Percentiles rank a stretch among this genome's conserved stretches.
phyloP scores from a whole-genome alignment of 2,329 filamentous ascomycete genomes.

The Thielaviopsis populi region DNA sequence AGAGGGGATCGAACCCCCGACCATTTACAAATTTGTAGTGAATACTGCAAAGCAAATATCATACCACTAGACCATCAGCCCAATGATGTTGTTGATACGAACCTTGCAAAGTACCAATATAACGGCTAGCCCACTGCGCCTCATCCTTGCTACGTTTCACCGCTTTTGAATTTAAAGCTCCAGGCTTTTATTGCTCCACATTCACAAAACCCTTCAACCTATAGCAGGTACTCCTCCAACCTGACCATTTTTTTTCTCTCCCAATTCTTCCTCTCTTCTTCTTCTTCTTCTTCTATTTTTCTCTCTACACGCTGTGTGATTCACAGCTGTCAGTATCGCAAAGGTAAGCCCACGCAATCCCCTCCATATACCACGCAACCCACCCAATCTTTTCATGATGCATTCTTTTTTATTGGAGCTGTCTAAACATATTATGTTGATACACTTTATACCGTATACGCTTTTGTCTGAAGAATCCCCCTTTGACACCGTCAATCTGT shows the following conservation, averaged over 20 bases:
- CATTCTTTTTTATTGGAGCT: constrained; percentile 55
- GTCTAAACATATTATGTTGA: constrained; percentile 52
- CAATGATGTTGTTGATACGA: neutral
- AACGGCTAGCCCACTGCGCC: rapidly evolving
- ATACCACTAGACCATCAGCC: constrained; percentile 18
- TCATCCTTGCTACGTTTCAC: neutral
- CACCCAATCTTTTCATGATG: constrained; percentile 29
- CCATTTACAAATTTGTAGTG: constrained; percentile 17
- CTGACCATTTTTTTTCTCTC: neutral
- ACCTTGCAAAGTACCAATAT: neutral
- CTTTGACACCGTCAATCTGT: neutral
- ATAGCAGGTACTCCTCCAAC: neutral
- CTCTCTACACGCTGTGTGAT: neutral
- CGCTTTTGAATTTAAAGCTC: neutral
- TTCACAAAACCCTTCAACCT: constrained; percentile 8
- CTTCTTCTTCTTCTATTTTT: neutral
- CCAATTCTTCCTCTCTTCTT: neutral
- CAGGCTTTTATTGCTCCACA: neutral
- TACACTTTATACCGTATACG: constrained; percentile 42
- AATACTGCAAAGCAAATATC: constrained; percentile 18
- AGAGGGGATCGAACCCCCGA: constrained; percentile 18
- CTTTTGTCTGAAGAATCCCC: constrained; percentile 26
- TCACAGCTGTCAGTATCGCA: neutral
- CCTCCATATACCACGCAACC: neutral
- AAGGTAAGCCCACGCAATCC: constrained; percentile 2